These are phyloP conservation scores for Aspergillus proliferans DNA, from an alignment of 2,329 filamentous ascomycete genomes.

Conservation along the genomic window DNA sequence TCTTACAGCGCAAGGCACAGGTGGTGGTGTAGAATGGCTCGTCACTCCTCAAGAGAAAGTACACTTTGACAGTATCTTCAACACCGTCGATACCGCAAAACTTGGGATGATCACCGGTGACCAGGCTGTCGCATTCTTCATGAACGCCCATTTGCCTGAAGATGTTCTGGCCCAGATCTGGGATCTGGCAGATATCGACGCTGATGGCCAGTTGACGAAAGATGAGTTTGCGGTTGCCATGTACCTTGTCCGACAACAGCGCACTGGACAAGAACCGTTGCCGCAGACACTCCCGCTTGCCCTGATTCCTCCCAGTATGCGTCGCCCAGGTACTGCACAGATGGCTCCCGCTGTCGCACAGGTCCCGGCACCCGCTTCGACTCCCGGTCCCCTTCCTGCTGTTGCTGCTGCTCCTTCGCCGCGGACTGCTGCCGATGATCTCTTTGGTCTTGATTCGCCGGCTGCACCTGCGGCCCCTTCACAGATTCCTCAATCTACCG, in stretches of 20 bases:
- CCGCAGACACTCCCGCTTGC: slow-evolving; percentile 73
- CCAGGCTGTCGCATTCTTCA: slow-evolving; percentile 89
- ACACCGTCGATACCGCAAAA: slow-evolving; percentile 71
- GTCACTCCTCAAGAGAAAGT: slow-evolving; percentile 77
- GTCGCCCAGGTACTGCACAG: slow-evolving; percentile 43
- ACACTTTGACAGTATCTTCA: slow-evolving; percentile 82
- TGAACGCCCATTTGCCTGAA: slow-evolving; percentile 82
- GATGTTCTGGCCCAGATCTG: slow-evolving; percentile 90
- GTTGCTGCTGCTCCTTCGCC: slow-evolving; percentile 49
- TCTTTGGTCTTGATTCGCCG: slow-evolving; percentile 83
- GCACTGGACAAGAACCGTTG: slow-evolving; percentile 64
- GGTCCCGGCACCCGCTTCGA: slow-evolving; percentile 38
- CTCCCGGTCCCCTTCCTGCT: slow-evolving; percentile 34
- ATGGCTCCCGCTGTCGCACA: slow-evolving; percentile 38
- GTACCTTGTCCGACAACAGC: slow-evolving; percentile 89
- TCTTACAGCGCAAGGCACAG: slow-evolving; percentile 50
- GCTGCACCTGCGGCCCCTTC: slow-evolving; percentile 49
- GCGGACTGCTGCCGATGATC: slow-evolving; percentile 83
- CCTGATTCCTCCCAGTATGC: slow-evolving; percentile 80
- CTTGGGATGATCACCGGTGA: slow-evolving; percentile 86
- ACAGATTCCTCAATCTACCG: slow-evolving; percentile 62
- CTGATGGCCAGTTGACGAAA: slow-evolving; percentile 72
- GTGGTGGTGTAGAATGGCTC: slow-evolving; percentile 62
- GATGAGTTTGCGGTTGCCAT: slow-evolving; percentile 97
- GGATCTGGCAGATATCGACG: slow-evolving; percentile 93